A percentile compares a stretch with the other conserved stretches of the same genome.
Conservation (phyloP, 305 asterid species). For the Fraxinus albicans region DNA sequence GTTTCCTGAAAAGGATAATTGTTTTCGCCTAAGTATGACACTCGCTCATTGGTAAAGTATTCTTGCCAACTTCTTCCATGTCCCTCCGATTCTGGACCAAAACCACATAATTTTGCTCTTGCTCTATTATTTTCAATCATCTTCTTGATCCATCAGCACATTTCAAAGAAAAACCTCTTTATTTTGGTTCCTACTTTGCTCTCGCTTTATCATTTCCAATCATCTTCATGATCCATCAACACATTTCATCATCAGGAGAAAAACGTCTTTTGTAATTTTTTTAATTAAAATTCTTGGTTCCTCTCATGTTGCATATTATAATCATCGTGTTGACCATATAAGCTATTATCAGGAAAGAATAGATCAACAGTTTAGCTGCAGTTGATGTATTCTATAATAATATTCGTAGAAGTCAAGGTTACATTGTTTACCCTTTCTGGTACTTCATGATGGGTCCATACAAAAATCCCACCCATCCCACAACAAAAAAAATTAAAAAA, state of each 20-base stretch:
- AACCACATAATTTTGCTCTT: background rate
- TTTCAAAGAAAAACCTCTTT: background rate
- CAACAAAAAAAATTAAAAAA: background rate
- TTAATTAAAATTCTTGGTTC: background rate
- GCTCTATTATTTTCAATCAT: background rate
- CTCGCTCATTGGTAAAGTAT: background rate
- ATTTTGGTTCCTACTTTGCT: background rate
- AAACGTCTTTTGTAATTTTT: too few relatives aligned
- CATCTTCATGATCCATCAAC: background rate
- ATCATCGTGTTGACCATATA: background rate
- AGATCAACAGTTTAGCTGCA: background rate
- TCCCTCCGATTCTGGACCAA: background rate
- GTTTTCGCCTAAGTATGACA: background rate
- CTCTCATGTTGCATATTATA: background rate
- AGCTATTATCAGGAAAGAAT: background rate
- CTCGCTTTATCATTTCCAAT: background rate
- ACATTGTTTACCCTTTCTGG: background rate
- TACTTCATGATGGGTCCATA: background rate
- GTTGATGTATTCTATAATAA: background rate
- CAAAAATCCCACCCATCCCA: background rate
- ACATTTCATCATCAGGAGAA: background rate
- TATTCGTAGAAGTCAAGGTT: background rate
- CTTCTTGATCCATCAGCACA: background rate
- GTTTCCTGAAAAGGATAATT: background rate
- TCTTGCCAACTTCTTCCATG: background rate